Evolutionary conservation across 176 grass and related monocot species (phyloP).

Genomic region (Eragrostis nindensis): DNA sequence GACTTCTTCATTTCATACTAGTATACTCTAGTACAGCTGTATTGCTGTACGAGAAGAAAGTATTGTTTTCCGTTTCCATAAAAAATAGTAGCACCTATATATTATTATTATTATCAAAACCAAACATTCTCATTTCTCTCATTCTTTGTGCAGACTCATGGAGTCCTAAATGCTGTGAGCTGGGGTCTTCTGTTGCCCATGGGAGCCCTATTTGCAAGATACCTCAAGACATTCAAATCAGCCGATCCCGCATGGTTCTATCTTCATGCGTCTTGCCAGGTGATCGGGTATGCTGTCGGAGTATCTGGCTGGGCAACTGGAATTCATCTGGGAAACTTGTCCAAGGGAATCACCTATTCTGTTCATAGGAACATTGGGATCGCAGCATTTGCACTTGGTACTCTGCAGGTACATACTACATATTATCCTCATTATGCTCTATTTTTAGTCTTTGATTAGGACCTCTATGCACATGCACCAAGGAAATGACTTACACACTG

Average conservation of each 20-base stretch:
- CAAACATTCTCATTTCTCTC: slow-evolving; percentile 6
- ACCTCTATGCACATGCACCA: no score
- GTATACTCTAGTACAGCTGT: neutral
- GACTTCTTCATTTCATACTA: neutral
- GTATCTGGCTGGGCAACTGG: slow-evolving; percentile 89
- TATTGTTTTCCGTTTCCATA: neutral
- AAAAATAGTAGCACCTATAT: neutral
- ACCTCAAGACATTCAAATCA: slow-evolving; percentile 76
- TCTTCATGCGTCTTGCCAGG: slow-evolving; percentile 74
- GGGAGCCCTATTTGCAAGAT: slow-evolving; percentile 72
- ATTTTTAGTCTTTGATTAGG: no score
- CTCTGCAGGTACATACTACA: slow-evolving; percentile 61
- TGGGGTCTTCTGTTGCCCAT: slow-evolving; percentile 85
- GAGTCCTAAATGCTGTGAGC: slow-evolving; percentile 77
- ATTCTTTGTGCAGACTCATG: slow-evolving; percentile 59
- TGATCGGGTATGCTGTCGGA: slow-evolving; percentile 66
- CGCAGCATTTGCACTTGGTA: slow-evolving; percentile 71
- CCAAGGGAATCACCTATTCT: slow-evolving; percentile 75
- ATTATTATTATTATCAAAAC: neutral
- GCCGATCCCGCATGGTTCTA: slow-evolving; percentile 88
- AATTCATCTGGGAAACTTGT: slow-evolving; percentile 73
- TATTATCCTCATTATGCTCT: neutral
- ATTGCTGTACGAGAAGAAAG: neutral
- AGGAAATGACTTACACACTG: neutral
- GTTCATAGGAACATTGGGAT: slow-evolving; percentile 79